Percentiles rank a stretch among this genome's conserved stretches.
Evolutionary conservation across 176 grass and related monocot genomes (phyloP).

Genomic region (Avena atlantica): DNA sequence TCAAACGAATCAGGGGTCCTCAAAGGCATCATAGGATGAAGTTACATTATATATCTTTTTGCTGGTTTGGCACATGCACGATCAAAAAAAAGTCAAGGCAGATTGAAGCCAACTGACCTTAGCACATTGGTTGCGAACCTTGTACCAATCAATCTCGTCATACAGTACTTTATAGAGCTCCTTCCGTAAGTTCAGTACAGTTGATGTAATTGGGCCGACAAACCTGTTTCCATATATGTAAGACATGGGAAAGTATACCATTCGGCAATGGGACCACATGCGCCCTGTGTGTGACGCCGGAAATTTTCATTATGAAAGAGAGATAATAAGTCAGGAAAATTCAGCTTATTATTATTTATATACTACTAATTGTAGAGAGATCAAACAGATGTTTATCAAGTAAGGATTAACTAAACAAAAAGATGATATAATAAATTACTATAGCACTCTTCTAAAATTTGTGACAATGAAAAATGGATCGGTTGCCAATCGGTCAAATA

Average conservation of each 20-base stretch:
- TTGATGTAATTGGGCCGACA: slow-evolving; percentile 68
- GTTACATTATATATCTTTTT: background rate
- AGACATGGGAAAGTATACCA: slow-evolving; percentile 98
- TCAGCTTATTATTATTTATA: background rate
- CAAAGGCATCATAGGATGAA: background rate
- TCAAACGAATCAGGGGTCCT: background rate
- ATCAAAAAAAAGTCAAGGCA: background rate
- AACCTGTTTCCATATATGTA: slow-evolving; percentile 96
- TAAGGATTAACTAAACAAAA: too few species aligned
- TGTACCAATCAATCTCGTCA: slow-evolving; percentile 80
- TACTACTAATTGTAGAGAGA: background rate
- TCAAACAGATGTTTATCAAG: background rate
- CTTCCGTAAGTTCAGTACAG: slow-evolving; percentile 66
- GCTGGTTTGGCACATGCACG: background rate
- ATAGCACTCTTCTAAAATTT: background rate
- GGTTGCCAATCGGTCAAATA: background rate
- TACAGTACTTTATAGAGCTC: slow-evolving; percentile 75
- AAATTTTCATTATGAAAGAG: too few species aligned
- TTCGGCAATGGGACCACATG: slow-evolving; percentile 98
- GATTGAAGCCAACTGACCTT: slow-evolving; percentile 58
- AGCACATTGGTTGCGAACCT: slow-evolving; percentile 82
- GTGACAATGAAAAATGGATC: background rate
- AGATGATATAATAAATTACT: background rate
- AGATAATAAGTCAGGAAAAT: background rate
- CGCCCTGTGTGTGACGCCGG: slow-evolving; percentile 43